Conservation (phyloP, 2,329 filamentous ascomycete species). For the Xylariaceae sp. region DNA sequence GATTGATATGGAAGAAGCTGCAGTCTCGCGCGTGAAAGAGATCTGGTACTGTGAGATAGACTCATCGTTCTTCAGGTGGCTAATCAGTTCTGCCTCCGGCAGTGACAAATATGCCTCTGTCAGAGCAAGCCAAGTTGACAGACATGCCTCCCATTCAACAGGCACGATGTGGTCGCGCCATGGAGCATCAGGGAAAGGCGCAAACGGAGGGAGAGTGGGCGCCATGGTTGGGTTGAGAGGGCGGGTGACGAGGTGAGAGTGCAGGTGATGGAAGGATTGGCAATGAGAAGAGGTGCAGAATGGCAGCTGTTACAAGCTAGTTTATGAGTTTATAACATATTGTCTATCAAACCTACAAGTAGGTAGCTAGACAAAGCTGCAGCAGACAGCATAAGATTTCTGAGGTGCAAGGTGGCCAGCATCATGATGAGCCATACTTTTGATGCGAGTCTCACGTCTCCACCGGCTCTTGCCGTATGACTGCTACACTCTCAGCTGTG, state of each 20-base stretch:
- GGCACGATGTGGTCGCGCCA: constrained; percentile 64
- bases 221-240: constrained; percentile 31
- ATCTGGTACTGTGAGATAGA: constrained; percentile 61
- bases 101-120: constrained; percentile 61
- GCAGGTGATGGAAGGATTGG: background rate
- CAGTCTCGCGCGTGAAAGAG: constrained; percentile 60
- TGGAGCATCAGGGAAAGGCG: constrained; percentile 67
- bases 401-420: too few relatives aligned
- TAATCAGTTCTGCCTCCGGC: constrained; percentile 51
- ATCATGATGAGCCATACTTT: too few relatives aligned
- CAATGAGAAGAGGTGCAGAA: background rate
- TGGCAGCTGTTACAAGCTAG: background rate
- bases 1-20: constrained; percentile 32
- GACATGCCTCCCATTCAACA: constrained; percentile 71
- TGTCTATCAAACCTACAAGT: too few relatives aligned
- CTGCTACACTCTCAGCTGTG: too few relatives aligned
- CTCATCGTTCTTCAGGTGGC: constrained; percentile 49
- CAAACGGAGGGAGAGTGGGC: constrained; percentile 63
- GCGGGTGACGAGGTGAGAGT: background rate
- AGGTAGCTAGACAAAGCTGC: too few relatives aligned
- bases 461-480: too few relatives aligned
- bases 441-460: too few relatives aligned
- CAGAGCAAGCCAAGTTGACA: constrained; percentile 72
- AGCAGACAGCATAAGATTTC: too few relatives aligned
- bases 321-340: too few relatives aligned